Percentiles rank a stretch among this genome's conserved stretches.
These are phyloP conservation scores for Leishmania major DNA, from an alignment of 208 protist species.

Conservation along the genomic window DNA sequence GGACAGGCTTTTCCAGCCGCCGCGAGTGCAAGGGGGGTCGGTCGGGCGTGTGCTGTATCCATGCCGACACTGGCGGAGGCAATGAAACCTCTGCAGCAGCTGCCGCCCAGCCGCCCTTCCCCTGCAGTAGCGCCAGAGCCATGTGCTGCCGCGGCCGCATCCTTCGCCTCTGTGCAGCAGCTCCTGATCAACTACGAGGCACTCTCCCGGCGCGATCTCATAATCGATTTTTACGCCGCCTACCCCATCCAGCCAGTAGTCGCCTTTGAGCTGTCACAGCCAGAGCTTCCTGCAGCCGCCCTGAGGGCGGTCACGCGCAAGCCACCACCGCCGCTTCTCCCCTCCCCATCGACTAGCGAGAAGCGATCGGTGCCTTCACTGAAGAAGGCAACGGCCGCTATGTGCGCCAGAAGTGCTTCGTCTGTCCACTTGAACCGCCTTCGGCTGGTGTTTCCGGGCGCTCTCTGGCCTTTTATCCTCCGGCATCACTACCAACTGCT, in stretches of 20 bases:
- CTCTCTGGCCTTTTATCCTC: conserved; percentile 21
- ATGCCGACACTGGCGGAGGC: not conserved
- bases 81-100: not conserved
- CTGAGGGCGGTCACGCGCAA: not conserved
- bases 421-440: conserved; percentile 1
- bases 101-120: not conserved
- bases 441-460: conserved; percentile 18
- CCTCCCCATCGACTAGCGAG: not conserved
- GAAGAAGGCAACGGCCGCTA: not conserved
- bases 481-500: conserved; percentile 17
- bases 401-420: not conserved
- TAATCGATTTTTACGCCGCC: conserved; percentile 46
- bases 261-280: not conserved
- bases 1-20: not conserved
- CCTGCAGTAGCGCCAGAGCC: not conserved
- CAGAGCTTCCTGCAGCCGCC: not conserved
- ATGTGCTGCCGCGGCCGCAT: not conserved
- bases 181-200: conserved; percentile 35
- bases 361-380: not conserved
- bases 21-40: not conserved
- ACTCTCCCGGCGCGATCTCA: conserved; percentile 32
- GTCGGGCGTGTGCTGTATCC: not conserved
- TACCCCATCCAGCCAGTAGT: conserved; percentile 16
- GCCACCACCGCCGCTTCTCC: not conserved
- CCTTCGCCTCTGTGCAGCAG: conserved; percentile 10